Base-by-base conservation (phyloP, 2,329 filamentous ascomycete genomes). In the Cercospora janseana region DNA sequence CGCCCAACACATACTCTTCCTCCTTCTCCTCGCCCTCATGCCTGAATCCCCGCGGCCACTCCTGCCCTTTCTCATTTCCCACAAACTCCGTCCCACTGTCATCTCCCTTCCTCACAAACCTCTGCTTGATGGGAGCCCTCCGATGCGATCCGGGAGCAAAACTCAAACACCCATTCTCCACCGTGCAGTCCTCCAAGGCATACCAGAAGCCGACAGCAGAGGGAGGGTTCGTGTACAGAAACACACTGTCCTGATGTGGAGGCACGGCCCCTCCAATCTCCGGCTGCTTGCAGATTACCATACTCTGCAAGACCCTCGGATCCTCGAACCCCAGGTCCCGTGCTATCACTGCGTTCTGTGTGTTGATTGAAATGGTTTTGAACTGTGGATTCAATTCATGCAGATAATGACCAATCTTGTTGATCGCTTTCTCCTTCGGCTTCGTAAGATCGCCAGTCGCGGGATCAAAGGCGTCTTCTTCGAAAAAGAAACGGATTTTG, bases 251-350 rank as follows among this genome's bases (percentile, higher is more conserved):
- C 72, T 95, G 91, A 69, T 98, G 93, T 16, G 89, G 82, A 1
- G 87, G 89, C 34, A 97, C 93, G 2, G 87, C 87, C 16, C 88
- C 92, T 21, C 93, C 93, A 46, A 97, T 96, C 71, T 94, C 88
- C 16, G 93, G 91, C 72, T 96, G 92, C 71, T 98, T 98, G 80
- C 90, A 96, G 62, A 98, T 97, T 21, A 97, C 79, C 93, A 98
- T 98, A 68, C 87, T 93, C 75, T 98, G 93, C 45, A 98, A 76
- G 4, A 85, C 78, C 15, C 86, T 76, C 2, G 91, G 88, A 68
- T 95, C 88, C 4, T 60, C 63, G 73, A 90, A 95, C 2, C 86
- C 86, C 8, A 95, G 76, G 6, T 79, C 78, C 35, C 75, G 73
- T 1, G 90, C 89, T 10, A 95, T 82, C 4, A 77, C 80, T 0